These are phyloP conservation scores for Pythium chondricola DNA, from an alignment of 352 stramenopile species.

Conservation along the genomic window DNA sequence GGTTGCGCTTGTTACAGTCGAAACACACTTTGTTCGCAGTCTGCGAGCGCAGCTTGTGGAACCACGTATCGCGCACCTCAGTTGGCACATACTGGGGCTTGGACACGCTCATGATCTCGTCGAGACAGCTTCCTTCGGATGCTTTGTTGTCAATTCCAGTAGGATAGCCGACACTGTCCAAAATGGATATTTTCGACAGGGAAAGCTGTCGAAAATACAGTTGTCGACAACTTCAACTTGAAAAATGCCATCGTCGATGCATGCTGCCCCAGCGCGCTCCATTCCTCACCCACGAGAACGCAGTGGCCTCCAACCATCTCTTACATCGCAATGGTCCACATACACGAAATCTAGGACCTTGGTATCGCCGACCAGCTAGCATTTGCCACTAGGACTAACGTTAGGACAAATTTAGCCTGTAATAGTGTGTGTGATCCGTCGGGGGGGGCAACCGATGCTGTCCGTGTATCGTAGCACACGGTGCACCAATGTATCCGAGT, in stretches of 20 bases:
- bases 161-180: conserved; percentile 1
- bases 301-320: too few relatives aligned
- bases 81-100: conserved; percentile 74
- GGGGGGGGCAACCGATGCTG: too few relatives aligned
- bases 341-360: too few relatives aligned
- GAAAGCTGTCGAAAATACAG: neutral
- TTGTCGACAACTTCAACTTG: conserved; percentile 11
- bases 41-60: conserved; percentile 73
- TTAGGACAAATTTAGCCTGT: too few relatives aligned
- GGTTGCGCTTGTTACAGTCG: conserved; percentile 94
- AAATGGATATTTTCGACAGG: neutral
- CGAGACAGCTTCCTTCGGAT: too few relatives aligned
- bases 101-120: conserved; percentile 8
- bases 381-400: too few relatives aligned
- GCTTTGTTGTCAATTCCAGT: neutral
- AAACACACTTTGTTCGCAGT: conserved; percentile 91
- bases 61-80: conserved; percentile 74
- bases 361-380: too few relatives aligned
- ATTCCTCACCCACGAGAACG: too few relatives aligned
- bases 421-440: too few relatives aligned
- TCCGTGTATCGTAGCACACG: too few relatives aligned
- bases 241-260: neutral
- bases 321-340: too few relatives aligned
- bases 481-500: conserved; percentile 22
- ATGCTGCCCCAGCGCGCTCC: neutral